phyloP scores from a whole-genome alignment of 176 grass and related monocot genomes.

The Stipa capillata region DNA sequence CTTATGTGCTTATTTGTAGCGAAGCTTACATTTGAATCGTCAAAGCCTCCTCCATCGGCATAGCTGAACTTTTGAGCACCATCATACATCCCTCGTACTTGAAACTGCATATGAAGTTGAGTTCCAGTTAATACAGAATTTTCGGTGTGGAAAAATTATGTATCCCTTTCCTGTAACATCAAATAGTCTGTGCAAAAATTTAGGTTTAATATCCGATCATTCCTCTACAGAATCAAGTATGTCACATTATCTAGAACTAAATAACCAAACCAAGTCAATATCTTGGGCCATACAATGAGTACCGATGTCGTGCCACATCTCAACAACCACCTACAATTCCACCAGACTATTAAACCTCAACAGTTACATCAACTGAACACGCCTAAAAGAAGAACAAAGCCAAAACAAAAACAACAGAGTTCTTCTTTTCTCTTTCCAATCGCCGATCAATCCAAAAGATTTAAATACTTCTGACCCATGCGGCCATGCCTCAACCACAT shows the following conservation, averaged over 20 bases:
- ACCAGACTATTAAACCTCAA: background rate
- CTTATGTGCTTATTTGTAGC: constrained; percentile 29
- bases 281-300: background rate
- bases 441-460: background rate
- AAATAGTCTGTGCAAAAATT: background rate
- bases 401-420: background rate
- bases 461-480: background rate
- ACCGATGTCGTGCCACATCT: background rate
- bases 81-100: constrained; percentile 51
- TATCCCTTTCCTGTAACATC: background rate
- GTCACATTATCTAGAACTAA: background rate
- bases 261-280: background rate
- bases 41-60: too few relatives aligned
- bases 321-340: constrained; percentile 1
- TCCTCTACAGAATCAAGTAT: background rate
- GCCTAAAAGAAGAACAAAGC: background rate
- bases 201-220: background rate
- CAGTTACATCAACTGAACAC: background rate
- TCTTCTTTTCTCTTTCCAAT: background rate
- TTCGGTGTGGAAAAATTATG: background rate
- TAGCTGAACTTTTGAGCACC: too few relatives aligned
- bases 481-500: background rate
- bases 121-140: background rate
- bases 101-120: constrained; percentile 36
- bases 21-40: constrained; percentile 45